Percentiles rank a stretch among this genome's conserved stretches.
These are phyloP conservation scores for Pythium brachiatum DNA, from an alignment of 352 stramenopile species.

Conservation along the genomic window DNA sequence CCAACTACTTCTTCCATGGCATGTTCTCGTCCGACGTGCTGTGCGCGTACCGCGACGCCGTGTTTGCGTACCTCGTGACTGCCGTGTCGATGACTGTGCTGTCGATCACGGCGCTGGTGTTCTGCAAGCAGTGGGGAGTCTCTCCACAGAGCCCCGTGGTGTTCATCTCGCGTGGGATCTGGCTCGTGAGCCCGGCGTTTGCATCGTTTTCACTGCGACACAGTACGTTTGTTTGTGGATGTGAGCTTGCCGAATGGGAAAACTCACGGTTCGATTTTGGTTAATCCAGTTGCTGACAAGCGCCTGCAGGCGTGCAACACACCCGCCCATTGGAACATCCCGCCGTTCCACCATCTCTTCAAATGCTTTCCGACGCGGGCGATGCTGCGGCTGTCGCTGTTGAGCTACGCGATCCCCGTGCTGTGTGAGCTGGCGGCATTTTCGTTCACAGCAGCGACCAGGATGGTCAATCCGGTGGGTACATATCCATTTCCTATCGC, in stretches of 20 bases:
- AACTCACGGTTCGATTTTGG: constrained; percentile 6
- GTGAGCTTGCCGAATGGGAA: background rate
- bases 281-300: constrained; percentile 50
- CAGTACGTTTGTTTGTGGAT: constrained; percentile 37
- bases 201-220: constrained; percentile 72
- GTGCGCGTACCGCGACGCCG: constrained; percentile 78
- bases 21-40: constrained; percentile 87
- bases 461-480: constrained; percentile 84
- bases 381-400: constrained; percentile 66
- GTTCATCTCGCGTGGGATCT: constrained; percentile 56
- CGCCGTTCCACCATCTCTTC: constrained; percentile 77
- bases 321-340: constrained; percentile 81
- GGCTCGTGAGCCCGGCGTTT: constrained; percentile 68
- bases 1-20: constrained; percentile 86
- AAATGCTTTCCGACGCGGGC: constrained; percentile 77
- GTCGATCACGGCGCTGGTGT: constrained; percentile 75
- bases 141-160: constrained; percentile 45
- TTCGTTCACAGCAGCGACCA: constrained; percentile 82
- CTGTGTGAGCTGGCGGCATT: constrained; percentile 83
- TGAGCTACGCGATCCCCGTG: constrained; percentile 82
- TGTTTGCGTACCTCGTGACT: constrained; percentile 76
- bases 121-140: constrained; percentile 83
- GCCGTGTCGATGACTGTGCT: constrained; percentile 80
- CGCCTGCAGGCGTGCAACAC: constrained; percentile 77
- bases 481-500: background rate